Percentiles rank a stretch among this genome's conserved stretches.
These are phyloP conservation scores for Trichoderma asperelloides DNA, from an alignment of 495 filamentous ascomycete species.

Conservation along the genomic window DNA sequence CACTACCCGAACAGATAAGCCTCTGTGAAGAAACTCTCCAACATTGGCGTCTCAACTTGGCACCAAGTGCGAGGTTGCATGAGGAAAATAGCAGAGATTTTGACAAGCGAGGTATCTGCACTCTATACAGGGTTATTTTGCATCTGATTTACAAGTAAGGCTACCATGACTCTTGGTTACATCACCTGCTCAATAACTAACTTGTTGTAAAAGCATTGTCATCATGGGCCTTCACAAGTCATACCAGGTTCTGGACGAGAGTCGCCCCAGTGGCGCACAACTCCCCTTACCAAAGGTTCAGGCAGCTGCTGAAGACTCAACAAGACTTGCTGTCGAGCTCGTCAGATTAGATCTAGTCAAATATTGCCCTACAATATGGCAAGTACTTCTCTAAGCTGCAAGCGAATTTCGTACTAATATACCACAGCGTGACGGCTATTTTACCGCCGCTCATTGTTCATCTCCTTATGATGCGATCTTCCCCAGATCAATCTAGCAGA, in stretches of 20 bases:
- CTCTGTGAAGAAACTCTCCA: conserved; percentile 9
- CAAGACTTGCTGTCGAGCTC: background rate
- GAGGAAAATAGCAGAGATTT: background rate
- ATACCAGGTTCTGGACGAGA: background rate
- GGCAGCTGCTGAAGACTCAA: conserved; percentile 7
- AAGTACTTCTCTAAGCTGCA: background rate
- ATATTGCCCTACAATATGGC: conserved; percentile 8
- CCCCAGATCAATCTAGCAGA: background rate
- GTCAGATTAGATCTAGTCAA: conserved; percentile 6
- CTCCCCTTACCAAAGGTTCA: background rate
- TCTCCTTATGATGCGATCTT: conserved; percentile 7
- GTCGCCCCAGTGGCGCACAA: conserved; percentile 6
- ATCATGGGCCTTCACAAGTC: background rate
- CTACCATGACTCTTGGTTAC: background rate
- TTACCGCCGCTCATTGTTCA: conserved; percentile 9
- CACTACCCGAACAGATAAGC: conserved; percentile 1
- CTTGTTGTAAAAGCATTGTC: background rate
- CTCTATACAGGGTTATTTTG: background rate
- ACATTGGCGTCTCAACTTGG: conserved; percentile 6
- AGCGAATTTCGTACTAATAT: background rate
- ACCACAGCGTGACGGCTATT: conserved; percentile 3
- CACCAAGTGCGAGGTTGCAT: background rate
- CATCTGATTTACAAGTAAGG: conserved; percentile 11
- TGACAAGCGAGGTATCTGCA: conserved; percentile 1
- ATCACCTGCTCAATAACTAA: background rate